Evolutionary conservation across 2,329 filamentous ascomycete genomes (phyloP).

Genomic region (Colletotrichum tabaci): DNA sequence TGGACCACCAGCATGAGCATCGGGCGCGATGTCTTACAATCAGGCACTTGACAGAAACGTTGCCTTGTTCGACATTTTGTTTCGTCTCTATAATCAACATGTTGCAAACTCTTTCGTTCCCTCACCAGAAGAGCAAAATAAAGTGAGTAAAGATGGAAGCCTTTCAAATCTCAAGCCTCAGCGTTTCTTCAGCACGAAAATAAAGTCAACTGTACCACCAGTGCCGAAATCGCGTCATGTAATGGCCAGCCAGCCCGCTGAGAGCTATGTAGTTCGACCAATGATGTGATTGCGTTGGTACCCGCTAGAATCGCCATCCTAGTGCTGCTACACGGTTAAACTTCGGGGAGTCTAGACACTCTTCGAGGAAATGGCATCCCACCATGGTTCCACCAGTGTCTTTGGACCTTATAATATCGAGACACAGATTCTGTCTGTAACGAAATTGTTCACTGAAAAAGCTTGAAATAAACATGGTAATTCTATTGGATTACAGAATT

Average conservation of each 20-base stretch:
- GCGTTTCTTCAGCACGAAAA: not conserved
- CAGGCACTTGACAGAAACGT: slow-evolving; percentile 8
- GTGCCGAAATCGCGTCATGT: not conserved
- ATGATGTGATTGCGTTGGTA: not conserved
- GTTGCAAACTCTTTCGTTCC: not conserved
- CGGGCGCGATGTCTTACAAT: slow-evolving; percentile 19
- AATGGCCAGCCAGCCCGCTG: too few species aligned
- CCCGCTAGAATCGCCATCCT: too few species aligned
- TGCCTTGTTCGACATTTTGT: slow-evolving; percentile 3
- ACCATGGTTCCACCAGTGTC: not conserved
- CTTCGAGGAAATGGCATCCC: not conserved
- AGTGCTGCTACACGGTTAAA: slow-evolving; percentile 22
- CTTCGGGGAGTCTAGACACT: not conserved
- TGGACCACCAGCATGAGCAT: slow-evolving; percentile 5
- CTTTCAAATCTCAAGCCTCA: too few species aligned
- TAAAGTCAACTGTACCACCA: not conserved
- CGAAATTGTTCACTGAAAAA: not conserved
- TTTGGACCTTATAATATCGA: not conserved
- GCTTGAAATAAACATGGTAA: rapidly evolving
- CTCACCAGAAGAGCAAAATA: too few species aligned
- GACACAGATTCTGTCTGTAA: not conserved
- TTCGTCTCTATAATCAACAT: not conserved
- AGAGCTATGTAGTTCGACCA: not conserved
- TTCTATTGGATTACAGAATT: rapidly evolving
- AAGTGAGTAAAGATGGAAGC: not conserved